Percentiles rank a stretch among this genome's conserved stretches.
Conservation (phyloP, 345 rosid genomes). For the Citropsis articulata region DNA sequence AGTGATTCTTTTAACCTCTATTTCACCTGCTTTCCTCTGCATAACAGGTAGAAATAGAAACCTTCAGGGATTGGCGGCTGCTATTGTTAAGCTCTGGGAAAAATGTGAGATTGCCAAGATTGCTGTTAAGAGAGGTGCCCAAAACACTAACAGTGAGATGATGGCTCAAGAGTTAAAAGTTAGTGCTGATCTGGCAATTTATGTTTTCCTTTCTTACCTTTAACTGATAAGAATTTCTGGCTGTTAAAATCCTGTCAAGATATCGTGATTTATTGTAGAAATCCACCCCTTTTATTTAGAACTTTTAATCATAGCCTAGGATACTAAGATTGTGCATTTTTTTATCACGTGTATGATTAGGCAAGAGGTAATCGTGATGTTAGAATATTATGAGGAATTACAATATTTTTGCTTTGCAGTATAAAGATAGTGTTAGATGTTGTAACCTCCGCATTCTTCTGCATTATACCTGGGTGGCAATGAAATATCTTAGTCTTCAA, state of each 20-base stretch:
- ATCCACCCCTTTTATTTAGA: not conserved
- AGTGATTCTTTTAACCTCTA: constrained; percentile 10
- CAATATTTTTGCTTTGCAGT: not conserved
- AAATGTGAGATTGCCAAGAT: constrained; percentile 94
- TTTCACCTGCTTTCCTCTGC: constrained; percentile 18
- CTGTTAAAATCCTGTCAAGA: not conserved
- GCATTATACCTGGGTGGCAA: not conserved
- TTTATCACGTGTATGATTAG: not conserved
- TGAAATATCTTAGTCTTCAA: not conserved
- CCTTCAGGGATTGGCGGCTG: constrained; percentile 82
- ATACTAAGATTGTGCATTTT: not conserved
- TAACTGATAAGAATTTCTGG: not conserved
- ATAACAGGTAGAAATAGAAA: constrained; percentile 80
- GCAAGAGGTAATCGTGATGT: too few species aligned
- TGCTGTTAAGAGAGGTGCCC: constrained; percentile 88
- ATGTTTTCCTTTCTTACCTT: not conserved
- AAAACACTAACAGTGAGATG: constrained; percentile 70
- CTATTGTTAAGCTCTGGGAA: constrained; percentile 88
- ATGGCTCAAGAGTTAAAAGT: constrained; percentile 95
- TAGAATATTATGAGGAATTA: not conserved
- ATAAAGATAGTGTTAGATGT: not conserved
- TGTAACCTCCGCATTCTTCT: not conserved
- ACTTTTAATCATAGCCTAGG: not conserved
- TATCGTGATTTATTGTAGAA: not conserved
- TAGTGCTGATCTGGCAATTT: constrained; percentile 14